phyloP scores from a whole-genome alignment of 768 basidiomycete species.

The Porphyrellus cyaneotinctus region DNA sequence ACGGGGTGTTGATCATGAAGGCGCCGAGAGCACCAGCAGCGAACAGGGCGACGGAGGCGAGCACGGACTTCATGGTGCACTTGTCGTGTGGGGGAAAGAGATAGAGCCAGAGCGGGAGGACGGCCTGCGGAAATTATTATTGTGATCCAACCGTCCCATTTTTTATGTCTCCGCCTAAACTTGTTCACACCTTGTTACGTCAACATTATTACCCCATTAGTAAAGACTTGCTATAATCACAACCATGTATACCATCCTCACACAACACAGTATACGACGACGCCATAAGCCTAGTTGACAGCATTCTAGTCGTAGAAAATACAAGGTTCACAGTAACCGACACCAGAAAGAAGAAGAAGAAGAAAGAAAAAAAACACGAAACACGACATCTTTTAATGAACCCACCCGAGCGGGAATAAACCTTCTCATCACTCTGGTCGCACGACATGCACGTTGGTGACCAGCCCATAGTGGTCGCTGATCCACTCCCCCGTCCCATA shows the following conservation, averaged over 20 bases:
- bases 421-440: conserved; percentile 14
- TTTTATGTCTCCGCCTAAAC: conserved; percentile 34
- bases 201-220: background rate
- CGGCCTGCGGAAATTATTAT: conserved; percentile 10
- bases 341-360: background rate
- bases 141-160: conserved; percentile 1
- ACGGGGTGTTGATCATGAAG: conserved; percentile 70
- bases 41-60: conserved; percentile 40
- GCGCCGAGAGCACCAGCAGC: conserved; percentile 39
- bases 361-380: background rate
- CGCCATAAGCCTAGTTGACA: background rate
- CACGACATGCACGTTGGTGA: conserved; percentile 34
- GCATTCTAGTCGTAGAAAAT: conserved; percentile 1
- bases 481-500: conserved; percentile 44
- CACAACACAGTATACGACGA: background rate
- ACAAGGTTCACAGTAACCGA: conserved; percentile 7
- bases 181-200: conserved; percentile 7
- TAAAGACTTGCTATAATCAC: conserved; percentile 15
- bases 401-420: background rate
- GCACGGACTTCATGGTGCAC: conserved; percentile 45
- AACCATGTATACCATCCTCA: background rate
- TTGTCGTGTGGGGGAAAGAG: conserved; percentile 11
- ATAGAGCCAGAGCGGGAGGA: background rate
- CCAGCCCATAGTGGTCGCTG: conserved; percentile 68
- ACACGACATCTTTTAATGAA: conserved; percentile 3